Evolutionary conservation across 2,329 filamentous ascomycete genomes (phyloP).

Genomic region (Alternaria sp.): DNA sequence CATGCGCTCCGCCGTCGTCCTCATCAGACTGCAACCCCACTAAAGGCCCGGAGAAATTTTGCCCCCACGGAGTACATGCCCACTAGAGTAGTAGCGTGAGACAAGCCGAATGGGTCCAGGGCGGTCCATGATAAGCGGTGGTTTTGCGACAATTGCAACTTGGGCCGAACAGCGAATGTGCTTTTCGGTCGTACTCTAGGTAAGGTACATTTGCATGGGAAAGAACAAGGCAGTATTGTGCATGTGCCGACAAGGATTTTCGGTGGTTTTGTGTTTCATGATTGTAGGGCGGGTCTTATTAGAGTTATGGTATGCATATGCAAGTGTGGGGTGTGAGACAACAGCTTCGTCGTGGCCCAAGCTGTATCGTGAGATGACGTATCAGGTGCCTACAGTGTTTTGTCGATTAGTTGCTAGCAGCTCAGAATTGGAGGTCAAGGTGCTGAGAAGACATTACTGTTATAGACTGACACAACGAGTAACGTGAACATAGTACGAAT

Average conservation of each 20-base stretch:
- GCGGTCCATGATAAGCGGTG: background rate
- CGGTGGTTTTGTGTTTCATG: background rate
- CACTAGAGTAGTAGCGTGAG: background rate
- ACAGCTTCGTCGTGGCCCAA: background rate
- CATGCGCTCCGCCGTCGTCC: background rate
- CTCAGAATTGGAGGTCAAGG: background rate
- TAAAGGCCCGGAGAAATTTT: conserved; percentile 1
- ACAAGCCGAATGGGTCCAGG: background rate
- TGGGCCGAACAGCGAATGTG: background rate
- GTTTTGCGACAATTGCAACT: background rate
- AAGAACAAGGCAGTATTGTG: background rate
- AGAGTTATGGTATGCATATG: background rate
- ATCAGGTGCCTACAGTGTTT: background rate
- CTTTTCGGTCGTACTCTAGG: background rate
- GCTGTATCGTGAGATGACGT: background rate
- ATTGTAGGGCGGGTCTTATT: background rate
- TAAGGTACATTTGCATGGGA: background rate
- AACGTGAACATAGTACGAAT: background rate
- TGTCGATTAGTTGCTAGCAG: background rate
- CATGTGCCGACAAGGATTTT: background rate
- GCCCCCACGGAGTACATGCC: background rate
- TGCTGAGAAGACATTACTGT: background rate
- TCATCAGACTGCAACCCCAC: background rate
- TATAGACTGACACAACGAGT: background rate
- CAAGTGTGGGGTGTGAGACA: background rate